phyloP scores from a whole-genome alignment of 2,329 filamentous ascomycete genomes.

The Cladophialophora bantiana region DNA sequence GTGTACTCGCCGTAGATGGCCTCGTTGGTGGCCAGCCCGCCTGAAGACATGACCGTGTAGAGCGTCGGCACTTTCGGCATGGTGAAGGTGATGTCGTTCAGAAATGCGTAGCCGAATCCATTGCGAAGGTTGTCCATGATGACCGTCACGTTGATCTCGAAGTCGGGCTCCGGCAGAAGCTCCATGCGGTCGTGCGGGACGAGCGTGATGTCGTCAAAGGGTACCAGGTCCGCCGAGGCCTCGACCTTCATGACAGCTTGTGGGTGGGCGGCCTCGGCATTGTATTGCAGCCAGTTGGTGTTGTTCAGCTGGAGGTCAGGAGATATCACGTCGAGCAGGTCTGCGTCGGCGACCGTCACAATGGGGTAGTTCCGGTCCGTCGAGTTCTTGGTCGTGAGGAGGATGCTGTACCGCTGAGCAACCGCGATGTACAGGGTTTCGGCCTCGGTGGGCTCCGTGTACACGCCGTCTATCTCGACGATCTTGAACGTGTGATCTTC shows the following conservation, averaged over 20 bases:
- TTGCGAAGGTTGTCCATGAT: slow-evolving; percentile 71
- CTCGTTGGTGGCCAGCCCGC: slow-evolving; percentile 63
- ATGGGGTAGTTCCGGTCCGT: slow-evolving; percentile 68
- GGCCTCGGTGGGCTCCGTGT: slow-evolving; percentile 55
- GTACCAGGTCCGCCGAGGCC: slow-evolving; percentile 59
- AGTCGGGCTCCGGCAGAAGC: slow-evolving; percentile 65
- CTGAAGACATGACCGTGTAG: slow-evolving; percentile 74
- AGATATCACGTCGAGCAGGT: slow-evolving; percentile 46
- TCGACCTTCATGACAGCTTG: slow-evolving; percentile 43
- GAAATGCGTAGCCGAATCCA: slow-evolving; percentile 64
- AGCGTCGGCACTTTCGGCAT: slow-evolving; percentile 78
- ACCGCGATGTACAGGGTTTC: slow-evolving; percentile 69
- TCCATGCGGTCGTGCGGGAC: slow-evolving; percentile 71
- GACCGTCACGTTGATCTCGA: slow-evolving; percentile 68
- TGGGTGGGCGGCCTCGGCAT: slow-evolving; percentile 56
- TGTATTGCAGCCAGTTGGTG: slow-evolving; percentile 70
- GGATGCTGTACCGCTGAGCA: slow-evolving; percentile 62
- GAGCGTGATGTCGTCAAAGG: slow-evolving; percentile 76
- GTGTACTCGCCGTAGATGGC: slow-evolving; percentile 70
- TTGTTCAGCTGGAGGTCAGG: slow-evolving; percentile 46
- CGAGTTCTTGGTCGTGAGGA: slow-evolving; percentile 64
- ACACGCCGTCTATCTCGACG: slow-evolving; percentile 49
- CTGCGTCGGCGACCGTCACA: slow-evolving; percentile 51
- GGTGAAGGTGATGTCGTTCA: slow-evolving; percentile 80
- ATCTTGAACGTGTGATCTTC: slow-evolving; percentile 50